These are phyloP conservation scores for Metarhizium brunneum DNA, from an alignment of 2,329 filamentous ascomycete genomes.

Conservation along the genomic window DNA sequence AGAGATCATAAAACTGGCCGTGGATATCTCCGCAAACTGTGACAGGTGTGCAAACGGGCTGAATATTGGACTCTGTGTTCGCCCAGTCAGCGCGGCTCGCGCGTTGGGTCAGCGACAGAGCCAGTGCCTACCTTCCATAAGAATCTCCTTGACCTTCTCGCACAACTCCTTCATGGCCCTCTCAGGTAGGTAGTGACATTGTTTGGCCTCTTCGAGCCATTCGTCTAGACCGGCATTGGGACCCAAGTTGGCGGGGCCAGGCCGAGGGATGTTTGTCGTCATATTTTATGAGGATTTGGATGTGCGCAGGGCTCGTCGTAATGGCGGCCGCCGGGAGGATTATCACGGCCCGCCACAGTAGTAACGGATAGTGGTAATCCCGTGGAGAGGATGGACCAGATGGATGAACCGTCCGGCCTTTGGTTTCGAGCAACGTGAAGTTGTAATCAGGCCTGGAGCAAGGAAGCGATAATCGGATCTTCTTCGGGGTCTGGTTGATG, in stretches of 20 bases:
- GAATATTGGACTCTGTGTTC: conserved; percentile 83
- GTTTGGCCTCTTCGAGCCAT: conserved; percentile 93
- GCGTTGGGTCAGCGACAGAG: background rate
- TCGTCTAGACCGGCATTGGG: conserved; percentile 83
- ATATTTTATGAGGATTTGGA: conserved; percentile 20
- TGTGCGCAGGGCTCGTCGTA: conserved; percentile 10
- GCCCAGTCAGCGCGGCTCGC: background rate
- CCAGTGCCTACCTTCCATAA: conserved; percentile 75
- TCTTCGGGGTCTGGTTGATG: conserved; percentile 14
- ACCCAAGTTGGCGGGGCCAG: conserved; percentile 77
- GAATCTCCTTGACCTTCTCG: conserved; percentile 95
- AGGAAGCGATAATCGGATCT: conserved; percentile 17
- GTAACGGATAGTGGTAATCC: conserved; percentile 11
- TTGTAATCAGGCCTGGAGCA: conserved; percentile 7
- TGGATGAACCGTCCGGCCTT: background rate
- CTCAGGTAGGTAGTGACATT: conserved; percentile 95
- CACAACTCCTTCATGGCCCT: conserved; percentile 97
- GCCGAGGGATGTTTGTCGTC: conserved; percentile 61
- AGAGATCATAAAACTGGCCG: conserved; percentile 95
- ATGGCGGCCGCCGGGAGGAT: conserved; percentile 10
- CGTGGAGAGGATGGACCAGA: conserved; percentile 1
- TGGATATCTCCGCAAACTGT: conserved; percentile 98
- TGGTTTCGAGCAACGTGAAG: background rate
- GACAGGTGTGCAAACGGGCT: conserved; percentile 92
- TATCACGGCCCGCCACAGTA: conserved; percentile 10